Percentiles rank a stretch among this genome's conserved stretches.
phyloP scores from a whole-genome alignment of 2,329 filamentous ascomycete species.

The Colletotrichum scovillei region DNA sequence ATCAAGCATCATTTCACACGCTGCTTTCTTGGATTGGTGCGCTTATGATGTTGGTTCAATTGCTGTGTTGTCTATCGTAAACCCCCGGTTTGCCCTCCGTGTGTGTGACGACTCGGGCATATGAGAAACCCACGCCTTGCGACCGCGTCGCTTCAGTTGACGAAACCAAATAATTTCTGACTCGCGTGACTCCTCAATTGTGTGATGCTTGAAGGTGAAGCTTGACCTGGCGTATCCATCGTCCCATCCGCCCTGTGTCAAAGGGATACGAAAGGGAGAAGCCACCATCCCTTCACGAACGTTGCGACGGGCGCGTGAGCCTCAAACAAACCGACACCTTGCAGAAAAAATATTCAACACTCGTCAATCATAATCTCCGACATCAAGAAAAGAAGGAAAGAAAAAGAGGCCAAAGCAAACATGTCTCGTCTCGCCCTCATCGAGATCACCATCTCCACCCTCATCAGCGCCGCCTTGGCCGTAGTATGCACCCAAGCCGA shows the following conservation, averaged over 20 bases:
- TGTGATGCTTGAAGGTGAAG: neutral
- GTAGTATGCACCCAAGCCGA: conserved; percentile 16
- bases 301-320: neutral
- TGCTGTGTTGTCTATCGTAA: too few relatives aligned
- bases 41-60: too few relatives aligned
- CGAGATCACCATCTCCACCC: neutral
- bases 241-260: neutral
- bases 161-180: neutral
- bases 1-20: neutral
- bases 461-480: neutral
- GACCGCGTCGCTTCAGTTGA: too few relatives aligned
- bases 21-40: neutral
- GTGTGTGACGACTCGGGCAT: neutral
- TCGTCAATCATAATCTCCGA: neutral
- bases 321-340: neutral
- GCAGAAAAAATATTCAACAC: neutral
- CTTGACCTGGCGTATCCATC: neutral
- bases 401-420: neutral
- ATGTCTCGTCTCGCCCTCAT: neutral
- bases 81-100: too few relatives aligned
- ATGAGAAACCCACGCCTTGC: neutral
- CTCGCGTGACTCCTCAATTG: neutral
- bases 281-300: conserved; percentile 1
- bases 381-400: neutral
- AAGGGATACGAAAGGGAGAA: conserved; percentile 13